phyloP scores from a whole-genome alignment of 768 basidiomycete species.

The Suillus subluteus region DNA sequence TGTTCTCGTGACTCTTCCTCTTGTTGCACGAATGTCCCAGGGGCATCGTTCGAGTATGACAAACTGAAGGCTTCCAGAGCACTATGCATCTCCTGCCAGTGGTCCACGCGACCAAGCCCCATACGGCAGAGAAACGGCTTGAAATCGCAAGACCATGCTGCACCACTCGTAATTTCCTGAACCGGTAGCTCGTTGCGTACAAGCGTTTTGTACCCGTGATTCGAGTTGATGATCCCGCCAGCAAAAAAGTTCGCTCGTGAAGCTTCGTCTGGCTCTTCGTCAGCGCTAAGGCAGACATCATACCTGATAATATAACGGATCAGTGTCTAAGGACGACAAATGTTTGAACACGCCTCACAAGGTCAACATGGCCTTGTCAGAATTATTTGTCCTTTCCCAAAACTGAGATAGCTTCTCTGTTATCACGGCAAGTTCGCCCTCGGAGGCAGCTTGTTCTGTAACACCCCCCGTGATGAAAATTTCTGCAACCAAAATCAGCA shows the following conservation, averaged over 20 bases:
- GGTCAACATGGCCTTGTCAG: slow-evolving; percentile 60
- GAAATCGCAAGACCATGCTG: slow-evolving; percentile 61
- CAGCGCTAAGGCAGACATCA: slow-evolving; percentile 62
- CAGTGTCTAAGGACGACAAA: slow-evolving; percentile 1
- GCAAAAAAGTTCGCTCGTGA: slow-evolving; percentile 64
- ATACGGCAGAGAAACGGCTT: slow-evolving; percentile 46
- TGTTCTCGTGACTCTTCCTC: slow-evolving; percentile 63
- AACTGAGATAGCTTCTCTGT: slow-evolving; percentile 58
- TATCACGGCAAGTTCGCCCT: slow-evolving; percentile 45
- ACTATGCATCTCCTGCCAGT: slow-evolving; percentile 40
- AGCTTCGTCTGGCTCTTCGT: slow-evolving; percentile 46
- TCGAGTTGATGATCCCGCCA: slow-evolving; percentile 52
- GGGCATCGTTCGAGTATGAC: slow-evolving; percentile 37
- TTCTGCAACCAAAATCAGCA: slow-evolving; percentile 35
- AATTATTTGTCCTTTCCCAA: slow-evolving; percentile 55
- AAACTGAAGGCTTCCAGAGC: slow-evolving; percentile 50
- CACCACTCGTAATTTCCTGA: slow-evolving; percentile 39
- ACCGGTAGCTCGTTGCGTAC: slow-evolving; percentile 49
- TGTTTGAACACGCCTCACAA: slow-evolving; percentile 44
- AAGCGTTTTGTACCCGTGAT: slow-evolving; percentile 56
- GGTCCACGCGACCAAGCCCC: slow-evolving; percentile 39
- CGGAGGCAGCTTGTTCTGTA: slow-evolving; percentile 33
- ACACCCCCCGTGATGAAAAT: slow-evolving; percentile 39
- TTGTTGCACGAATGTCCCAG: slow-evolving; percentile 44
- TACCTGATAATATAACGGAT: slow-evolving; percentile 43